These are phyloP conservation scores for Bombardia bombarda DNA, from an alignment of 495 filamentous ascomycete species.

Conservation along the genomic window DNA sequence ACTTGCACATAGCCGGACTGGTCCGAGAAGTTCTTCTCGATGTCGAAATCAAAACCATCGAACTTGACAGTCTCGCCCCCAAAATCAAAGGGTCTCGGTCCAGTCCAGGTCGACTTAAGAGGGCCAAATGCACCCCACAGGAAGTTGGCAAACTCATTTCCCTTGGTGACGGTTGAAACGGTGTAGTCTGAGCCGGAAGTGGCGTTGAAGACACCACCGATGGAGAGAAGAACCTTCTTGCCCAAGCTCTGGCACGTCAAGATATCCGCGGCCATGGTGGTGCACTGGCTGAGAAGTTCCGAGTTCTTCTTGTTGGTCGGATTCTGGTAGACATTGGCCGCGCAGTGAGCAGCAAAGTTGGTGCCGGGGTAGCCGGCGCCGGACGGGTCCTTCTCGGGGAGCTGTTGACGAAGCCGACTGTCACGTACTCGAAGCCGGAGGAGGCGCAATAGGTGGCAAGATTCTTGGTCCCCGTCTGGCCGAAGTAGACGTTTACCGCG, in stretches of 20 bases:
- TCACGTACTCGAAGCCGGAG: constrained; percentile 31
- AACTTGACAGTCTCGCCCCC: constrained; percentile 31
- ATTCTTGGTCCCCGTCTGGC: constrained; percentile 22
- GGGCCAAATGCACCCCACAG: constrained; percentile 62
- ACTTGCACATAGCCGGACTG: constrained; percentile 30
- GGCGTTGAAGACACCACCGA: constrained; percentile 40
- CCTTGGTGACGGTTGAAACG: constrained; percentile 40
- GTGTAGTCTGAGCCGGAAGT: constrained; percentile 31
- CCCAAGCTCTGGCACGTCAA: constrained; percentile 51
- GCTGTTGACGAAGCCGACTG: constrained; percentile 34
- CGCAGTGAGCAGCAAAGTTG: constrained; percentile 35
- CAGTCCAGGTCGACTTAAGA: constrained; percentile 24
- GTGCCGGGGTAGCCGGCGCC: constrained; percentile 28
- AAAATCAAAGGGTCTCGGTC: constrained; percentile 53
- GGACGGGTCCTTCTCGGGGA: constrained; percentile 26
- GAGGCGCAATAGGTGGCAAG: constrained; percentile 24
- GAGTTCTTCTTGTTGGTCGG: constrained; percentile 18
- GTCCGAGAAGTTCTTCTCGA: constrained; percentile 36
- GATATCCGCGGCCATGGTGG: constrained; percentile 45
- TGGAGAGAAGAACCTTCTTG: constrained; percentile 58
- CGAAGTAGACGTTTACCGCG: constrained; percentile 31
- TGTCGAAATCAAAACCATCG: constrained; percentile 67
- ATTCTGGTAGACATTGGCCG: constrained; percentile 20
- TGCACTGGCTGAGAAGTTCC: constrained; percentile 33
- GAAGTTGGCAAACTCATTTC: constrained; percentile 50